Base-by-base conservation (phyloP, 495 filamentous ascomycete species). In the Glarea lozoyensis region DNA sequence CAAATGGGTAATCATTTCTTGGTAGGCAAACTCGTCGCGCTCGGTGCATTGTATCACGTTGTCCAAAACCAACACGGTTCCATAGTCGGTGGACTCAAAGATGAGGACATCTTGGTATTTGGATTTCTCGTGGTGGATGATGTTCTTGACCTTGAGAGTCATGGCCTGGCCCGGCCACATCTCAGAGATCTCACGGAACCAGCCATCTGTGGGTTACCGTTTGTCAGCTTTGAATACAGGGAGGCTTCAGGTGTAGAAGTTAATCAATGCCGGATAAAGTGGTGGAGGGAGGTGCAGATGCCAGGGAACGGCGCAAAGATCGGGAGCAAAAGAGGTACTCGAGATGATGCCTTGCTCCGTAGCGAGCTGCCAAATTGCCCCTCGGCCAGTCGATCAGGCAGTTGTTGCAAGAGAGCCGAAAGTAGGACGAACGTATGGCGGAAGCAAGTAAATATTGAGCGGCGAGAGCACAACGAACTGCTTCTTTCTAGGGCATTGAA, bases 141-240 rank as follows among this genome's bases (percentile, higher is more conserved):
- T 79, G 69, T 94, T 84, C 65, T 99, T 87, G 62, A 99, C 90
- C 71, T 86, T 89, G 61, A 99, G 81, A 50, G 84, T 94, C 90
- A 97, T 96, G 58, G 92, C 92, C 68, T 97, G 93, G 56, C 92
- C 92, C 37, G 92, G 92, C 92, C 93, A 99, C 88, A 96, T 95
- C 56, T 85, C 69, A 45, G 86, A 93, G 65, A 94, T 81, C 68
- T 97, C 93, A 61, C 88, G 87, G 82, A 97, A 97, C 93, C 92
- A 99, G 68, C 90, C 92, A 93, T 97, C 90, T 94, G 43, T 17
- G 53, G 37, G 10, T 20, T 20, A 21, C 18, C 5, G 22, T 20
- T 37, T 16, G 35, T 11, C 32, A 43, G 29, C 46, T 43, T 42
- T 24, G 15, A 9, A n/a, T 16, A 7, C 19, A 19, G 4, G 17